Evolutionary conservation across 2,329 filamentous ascomycete species (phyloP), one percentile per base, ranked within the genome.

Genomic region (Calcarisporium arbuscula): DNA sequence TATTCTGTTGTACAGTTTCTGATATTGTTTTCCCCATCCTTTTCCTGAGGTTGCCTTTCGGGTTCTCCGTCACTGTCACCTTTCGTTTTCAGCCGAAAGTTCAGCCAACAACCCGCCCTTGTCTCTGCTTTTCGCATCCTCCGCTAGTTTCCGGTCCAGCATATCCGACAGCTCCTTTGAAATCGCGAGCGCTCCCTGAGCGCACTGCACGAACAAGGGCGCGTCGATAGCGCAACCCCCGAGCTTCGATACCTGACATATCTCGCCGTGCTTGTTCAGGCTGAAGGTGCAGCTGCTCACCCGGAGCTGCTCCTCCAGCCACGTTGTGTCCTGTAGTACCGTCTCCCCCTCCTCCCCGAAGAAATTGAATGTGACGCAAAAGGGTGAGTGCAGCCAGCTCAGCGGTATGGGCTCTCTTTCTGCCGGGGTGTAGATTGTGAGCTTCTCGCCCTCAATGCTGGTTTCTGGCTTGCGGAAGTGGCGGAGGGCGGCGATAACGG

Each of bases 391-490:
- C 45, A 95, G 75, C 68, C 95, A 86, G 49, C 85, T 88, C 42
- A 98, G 70, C 30, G 87, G 81, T 29, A 95, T 86, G 0, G 90
- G 90, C 44, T 95, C 89, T 43, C 92, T 74, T 65, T 98, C 90
- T 10, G 84, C 79, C 4, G 83, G 62, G 3, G 82, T 85, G 62
- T 90, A 94, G 28, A 96, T 77, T 2, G 84, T 94, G 44, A 95
- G 75, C 19, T 78, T 75, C 49, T 89, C 88, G 38, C 86, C 87
- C 50, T 88, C 82, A 21, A 95, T 85, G 48, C 80, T 81, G 6
- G 89, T 86, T 56, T 96, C 92, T 2, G 88, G 89, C 52, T 89
- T 82, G 42, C 86, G 77, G 64, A 95, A 98, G 63, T 96, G 90
- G 42, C 86, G 82, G 45, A 98, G 68, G 3, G 86, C 88, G 1